Base-by-base conservation (phyloP, 441 rosid genomes). In the Breynia disticha region DNA sequence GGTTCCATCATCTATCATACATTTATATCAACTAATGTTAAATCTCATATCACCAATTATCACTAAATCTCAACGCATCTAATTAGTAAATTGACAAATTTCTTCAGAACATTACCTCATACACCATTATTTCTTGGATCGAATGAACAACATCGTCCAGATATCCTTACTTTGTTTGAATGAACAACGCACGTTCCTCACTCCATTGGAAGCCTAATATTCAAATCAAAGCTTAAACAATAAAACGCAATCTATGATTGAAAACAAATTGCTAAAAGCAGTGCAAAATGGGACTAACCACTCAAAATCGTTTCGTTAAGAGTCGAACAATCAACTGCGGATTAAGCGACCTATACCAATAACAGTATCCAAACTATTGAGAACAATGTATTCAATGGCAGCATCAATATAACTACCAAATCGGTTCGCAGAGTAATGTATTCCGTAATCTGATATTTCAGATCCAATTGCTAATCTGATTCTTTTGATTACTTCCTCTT, bases 1-100 rank as follows among this genome's bases (percentile, higher is more conserved):
- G 90, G 57, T 86, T 80, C 87, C 90, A 83, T 90, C 95, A 82
- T 46, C 86, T 90, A 77, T 82, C 87, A 83, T 82, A 39, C 21
- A 52, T 11, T 19, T 50, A 52, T 10, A 37, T n/a, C 43, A 52
- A 28, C 10, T 4, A 7, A 52, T 52, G 5, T 21, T 13, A 22
- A 21, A 8, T 4, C n/a, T n/a, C n/a, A n/a, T 63, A 44, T 9
- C 5, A 16, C 1, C 17, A 46, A 11, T 5, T 24, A 3, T 18
- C 10, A 28, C n/a, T 10, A 61, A 32, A 52, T 3, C 32, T 13
- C 3, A 37, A 2, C 24, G 37, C 22, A 12, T 10, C 1, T 8
- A 14, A 47, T 7, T 43, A 7, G n/a, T n/a, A 51, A 17, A n/a
- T 39, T 15, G 39, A 16, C 11, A 0, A 16, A 42, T 21, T 14